phyloP scores from a whole-genome alignment of 306 rosid species.

The Glycine soja region DNA sequence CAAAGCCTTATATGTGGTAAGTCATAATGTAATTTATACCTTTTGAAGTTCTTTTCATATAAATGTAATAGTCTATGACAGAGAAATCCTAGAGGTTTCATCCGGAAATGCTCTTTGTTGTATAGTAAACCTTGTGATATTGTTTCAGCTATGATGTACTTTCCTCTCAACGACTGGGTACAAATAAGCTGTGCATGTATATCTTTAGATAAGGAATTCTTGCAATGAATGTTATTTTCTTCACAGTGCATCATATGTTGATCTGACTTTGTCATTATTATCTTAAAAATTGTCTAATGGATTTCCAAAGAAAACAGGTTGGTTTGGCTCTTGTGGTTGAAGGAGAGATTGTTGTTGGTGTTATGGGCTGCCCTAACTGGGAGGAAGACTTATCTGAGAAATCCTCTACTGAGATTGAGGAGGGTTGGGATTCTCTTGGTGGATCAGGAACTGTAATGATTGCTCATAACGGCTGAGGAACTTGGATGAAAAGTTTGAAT shows the following conservation, averaged over 20 bases:
- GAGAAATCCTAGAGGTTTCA: neutral
- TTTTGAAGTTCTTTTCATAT: constrained; percentile 19
- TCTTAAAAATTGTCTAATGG: constrained; percentile 18
- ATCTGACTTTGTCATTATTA: constrained; percentile 24
- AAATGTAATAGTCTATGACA: too few relatives aligned
- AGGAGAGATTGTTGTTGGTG: constrained; percentile 73
- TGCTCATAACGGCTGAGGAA: constrained; percentile 80
- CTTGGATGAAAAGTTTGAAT: constrained; percentile 71
- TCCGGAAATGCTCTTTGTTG: constrained; percentile 20
- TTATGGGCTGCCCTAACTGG: constrained; percentile 98
- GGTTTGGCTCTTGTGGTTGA: constrained; percentile 95
- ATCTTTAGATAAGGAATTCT: constrained; percentile 24
- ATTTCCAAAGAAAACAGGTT: constrained; percentile 58
- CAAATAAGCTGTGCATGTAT: constrained; percentile 10
- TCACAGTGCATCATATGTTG: constrained; percentile 20
- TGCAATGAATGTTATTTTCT: constrained; percentile 15
- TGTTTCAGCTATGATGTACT: constrained; percentile 29
- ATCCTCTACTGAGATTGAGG: constrained; percentile 48
- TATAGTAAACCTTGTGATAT: constrained; percentile 19
- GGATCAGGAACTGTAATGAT: constrained; percentile 76
- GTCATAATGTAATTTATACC: constrained; percentile 43
- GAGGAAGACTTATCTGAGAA: constrained; percentile 54
- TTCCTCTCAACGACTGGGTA: constrained; percentile 3
- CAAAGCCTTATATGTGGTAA: constrained; percentile 76
- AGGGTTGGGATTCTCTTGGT: constrained; percentile 44